Base-by-base conservation (phyloP, 2,329 filamentous ascomycete genomes). In the Beauveria varroae region DNA sequence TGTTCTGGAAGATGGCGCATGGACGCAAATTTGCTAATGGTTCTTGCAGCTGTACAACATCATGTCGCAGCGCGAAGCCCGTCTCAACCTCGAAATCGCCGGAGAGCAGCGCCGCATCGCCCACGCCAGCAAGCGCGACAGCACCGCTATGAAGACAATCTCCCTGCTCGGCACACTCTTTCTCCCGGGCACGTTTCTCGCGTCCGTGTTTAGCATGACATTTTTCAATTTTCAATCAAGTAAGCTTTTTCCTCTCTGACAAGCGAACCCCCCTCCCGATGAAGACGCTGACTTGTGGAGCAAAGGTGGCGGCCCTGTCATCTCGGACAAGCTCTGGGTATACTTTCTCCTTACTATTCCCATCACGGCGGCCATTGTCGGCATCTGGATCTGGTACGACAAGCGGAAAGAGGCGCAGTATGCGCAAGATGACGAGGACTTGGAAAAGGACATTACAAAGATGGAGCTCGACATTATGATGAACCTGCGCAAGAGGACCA, bases 181-280 rank as follows among this genome's bases (percentile, higher is more conserved):
- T 66, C 74, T 87, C 6, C 85, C 85, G 0, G 84, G 84, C 2
- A 86, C 84, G 1, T 86, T 81, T 65, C 76, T 87, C 20, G 80
- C 85, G 9, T 87, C 85, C 0, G 75, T 87, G 26, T 87, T 87
- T 66, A 82, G 80, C 74, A 87, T 86, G 83, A 83, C 83, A 0
- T 87, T 87, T 69, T 87, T 87, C 74, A 80, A 87, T 71, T 87
- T 86, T 65, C 79, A 79, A 64, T 72, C 75, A 44, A 73, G 78
- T 78, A 69, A 64, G 71, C 64, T 10, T 52, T 22, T 34, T 6
- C 26, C 49, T 49, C 49, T 43, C 34, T 12, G 8, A 24, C 6
- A 66, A 56, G 67, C 24, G 24, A 34, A 22, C n/a, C 16, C 3
- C 14, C n/a, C 5, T n/a, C 18, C 7, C 6, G 16, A n/a, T 9